Conservation (phyloP, 2,329 filamentous ascomycete genomes). For the Colletotrichum acutatum region DNA sequence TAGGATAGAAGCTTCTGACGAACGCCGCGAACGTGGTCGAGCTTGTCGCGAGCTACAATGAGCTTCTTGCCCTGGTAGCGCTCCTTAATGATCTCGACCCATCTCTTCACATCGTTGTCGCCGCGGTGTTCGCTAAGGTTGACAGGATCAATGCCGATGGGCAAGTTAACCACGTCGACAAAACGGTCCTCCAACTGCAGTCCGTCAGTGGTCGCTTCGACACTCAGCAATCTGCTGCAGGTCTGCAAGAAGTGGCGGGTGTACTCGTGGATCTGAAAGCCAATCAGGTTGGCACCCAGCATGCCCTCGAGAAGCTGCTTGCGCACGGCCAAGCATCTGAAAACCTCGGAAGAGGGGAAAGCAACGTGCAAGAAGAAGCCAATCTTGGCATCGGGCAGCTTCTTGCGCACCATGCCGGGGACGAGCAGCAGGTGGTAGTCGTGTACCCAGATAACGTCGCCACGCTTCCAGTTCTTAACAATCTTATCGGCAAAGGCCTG, state of each 20-base stretch:
- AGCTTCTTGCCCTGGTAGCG: slow-evolving; percentile 89
- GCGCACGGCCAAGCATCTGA: slow-evolving; percentile 88
- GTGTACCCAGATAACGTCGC: slow-evolving; percentile 93
- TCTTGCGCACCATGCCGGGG: slow-evolving; percentile 88
- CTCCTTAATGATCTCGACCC: slow-evolving; percentile 83
- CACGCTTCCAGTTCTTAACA: slow-evolving; percentile 90
- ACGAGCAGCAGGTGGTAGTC: slow-evolving; percentile 95
- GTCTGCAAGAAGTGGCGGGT: slow-evolving; percentile 95
- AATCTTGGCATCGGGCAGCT: slow-evolving; percentile 92
- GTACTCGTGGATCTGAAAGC: slow-evolving; percentile 95
- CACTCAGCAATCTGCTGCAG: slow-evolving; percentile 89
- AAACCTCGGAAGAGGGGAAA: slow-evolving; percentile 96
- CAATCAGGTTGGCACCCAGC: slow-evolving; percentile 90
- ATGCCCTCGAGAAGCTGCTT: slow-evolving; percentile 91
- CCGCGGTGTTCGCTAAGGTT: slow-evolving; percentile 78
- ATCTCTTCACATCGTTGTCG: slow-evolving; percentile 78
- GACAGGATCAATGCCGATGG: slow-evolving; percentile 91
- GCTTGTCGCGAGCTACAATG: slow-evolving; percentile 93
- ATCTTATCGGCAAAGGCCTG: slow-evolving; percentile 93
- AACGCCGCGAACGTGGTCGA: slow-evolving; percentile 92
- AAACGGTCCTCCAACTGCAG: slow-evolving; percentile 93
- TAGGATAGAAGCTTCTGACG: slow-evolving; percentile 93
- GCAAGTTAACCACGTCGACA: slow-evolving; percentile 84
- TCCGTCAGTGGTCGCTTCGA: slow-evolving; percentile 89
- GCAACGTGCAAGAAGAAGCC: slow-evolving; percentile 96